phyloP scores from a whole-genome alignment of 768 basidiomycete genomes.

The Cyathus striatus region DNA sequence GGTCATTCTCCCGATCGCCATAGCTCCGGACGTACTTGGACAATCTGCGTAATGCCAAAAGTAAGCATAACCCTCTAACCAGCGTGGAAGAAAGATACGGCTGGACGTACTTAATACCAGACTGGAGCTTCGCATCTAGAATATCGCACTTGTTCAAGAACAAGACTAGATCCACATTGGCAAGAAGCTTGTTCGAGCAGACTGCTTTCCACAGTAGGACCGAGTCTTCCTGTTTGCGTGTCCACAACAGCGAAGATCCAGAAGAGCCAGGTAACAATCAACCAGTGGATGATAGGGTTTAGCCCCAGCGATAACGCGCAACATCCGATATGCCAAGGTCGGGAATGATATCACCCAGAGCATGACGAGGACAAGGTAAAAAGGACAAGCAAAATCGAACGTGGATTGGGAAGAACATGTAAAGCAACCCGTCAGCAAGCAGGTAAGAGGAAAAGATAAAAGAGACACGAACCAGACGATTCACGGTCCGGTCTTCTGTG shows the following conservation, averaged over 20 bases:
- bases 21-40: slow-evolving; percentile 71
- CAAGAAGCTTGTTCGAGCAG: slow-evolving; percentile 77
- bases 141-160: slow-evolving; percentile 91
- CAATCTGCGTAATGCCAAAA: slow-evolving; percentile 25
- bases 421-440: not conserved
- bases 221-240: slow-evolving; percentile 59
- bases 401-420: not conserved
- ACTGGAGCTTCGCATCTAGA: slow-evolving; percentile 60
- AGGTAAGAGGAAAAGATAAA: not conserved
- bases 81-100: slow-evolving; percentile 2
- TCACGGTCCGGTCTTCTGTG: slow-evolving; percentile 54
- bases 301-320: too few relatives aligned
- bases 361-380: too few relatives aligned
- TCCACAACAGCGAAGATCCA: too few relatives aligned
- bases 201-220: slow-evolving; percentile 88
- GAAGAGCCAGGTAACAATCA: too few relatives aligned
- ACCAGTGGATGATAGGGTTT: too few relatives aligned
- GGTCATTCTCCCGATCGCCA: slow-evolving; percentile 63
- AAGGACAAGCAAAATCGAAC: not conserved
- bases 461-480: slow-evolving; percentile 42
- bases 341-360: too few relatives aligned
- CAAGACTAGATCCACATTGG: slow-evolving; percentile 73
- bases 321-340: too few relatives aligned
- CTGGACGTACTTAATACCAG: slow-evolving; percentile 42
- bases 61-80: not conserved